These are phyloP conservation scores for Rhynchosporium graminicola DNA, from an alignment of 2,329 filamentous ascomycete species.

Conservation along the genomic window DNA sequence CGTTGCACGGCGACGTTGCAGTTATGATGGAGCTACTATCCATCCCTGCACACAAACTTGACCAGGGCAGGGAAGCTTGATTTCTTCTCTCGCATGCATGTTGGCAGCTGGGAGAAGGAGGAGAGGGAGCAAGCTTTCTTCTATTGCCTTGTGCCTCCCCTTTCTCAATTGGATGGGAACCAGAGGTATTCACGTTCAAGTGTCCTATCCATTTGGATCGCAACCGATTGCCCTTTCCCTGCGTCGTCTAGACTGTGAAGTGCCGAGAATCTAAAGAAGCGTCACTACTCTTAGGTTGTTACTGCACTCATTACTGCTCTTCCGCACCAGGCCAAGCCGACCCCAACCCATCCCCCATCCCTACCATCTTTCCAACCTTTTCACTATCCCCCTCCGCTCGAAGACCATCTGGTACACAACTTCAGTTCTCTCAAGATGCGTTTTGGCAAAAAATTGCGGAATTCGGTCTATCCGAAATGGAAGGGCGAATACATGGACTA, in stretches of 20 bases:
- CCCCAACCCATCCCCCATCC: neutral
- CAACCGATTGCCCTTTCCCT: no score
- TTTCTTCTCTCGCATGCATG: neutral
- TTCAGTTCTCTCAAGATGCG: constrained; percentile 62
- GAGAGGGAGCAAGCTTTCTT: no score
- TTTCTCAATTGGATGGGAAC: no score
- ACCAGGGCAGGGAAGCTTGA: constrained; percentile 5
- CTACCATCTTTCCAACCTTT: neutral
- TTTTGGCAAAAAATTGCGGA: constrained; percentile 85
- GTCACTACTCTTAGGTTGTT: no score
- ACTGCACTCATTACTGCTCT: no score
- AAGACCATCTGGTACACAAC: neutral
- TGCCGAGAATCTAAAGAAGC: no score
- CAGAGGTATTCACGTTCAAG: no score
- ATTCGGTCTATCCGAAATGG: constrained; percentile 83
- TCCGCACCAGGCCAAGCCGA: no score
- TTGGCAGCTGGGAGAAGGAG: no score
- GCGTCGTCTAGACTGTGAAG: no score
- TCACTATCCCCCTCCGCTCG: constrained; percentile 5
- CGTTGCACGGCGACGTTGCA: constrained; percentile 3
- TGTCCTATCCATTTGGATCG: no score
- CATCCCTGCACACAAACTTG: neutral
- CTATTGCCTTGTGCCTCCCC: no score
- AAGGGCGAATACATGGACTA: constrained; percentile 96
- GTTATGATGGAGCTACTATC: neutral